These are phyloP conservation scores for Flagelloscypha sp. DNA, from an alignment of 768 basidiomycete species.

Conservation along the genomic window DNA sequence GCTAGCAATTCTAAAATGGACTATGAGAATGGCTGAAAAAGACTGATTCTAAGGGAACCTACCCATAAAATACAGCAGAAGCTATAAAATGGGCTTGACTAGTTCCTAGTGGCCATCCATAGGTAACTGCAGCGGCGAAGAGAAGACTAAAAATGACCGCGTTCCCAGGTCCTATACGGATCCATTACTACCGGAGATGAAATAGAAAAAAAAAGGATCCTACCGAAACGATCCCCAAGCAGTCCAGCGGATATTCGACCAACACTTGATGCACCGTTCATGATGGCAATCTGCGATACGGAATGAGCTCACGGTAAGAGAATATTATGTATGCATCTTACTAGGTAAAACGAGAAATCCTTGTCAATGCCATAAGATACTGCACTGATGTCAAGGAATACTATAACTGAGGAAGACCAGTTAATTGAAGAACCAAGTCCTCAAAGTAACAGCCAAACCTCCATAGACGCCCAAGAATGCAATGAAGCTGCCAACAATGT, in stretches of 20 bases:
- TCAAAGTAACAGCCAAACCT: slow-evolving; percentile 15
- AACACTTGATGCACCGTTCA: slow-evolving; percentile 36
- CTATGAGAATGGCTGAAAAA: slow-evolving; percentile 2
- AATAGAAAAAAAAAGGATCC: slow-evolving; percentile 1
- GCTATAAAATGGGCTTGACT: slow-evolving; percentile 22
- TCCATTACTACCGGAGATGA: not conserved
- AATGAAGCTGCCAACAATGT: slow-evolving; percentile 27
- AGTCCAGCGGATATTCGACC: slow-evolving; percentile 34
- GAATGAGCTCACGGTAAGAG: too few relatives aligned
- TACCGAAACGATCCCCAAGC: slow-evolving; percentile 31
- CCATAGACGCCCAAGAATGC: slow-evolving; percentile 44
- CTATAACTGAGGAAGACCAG: slow-evolving; percentile 4
- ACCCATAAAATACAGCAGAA: slow-evolving; percentile 39
- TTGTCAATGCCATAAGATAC: slow-evolving; percentile 36
- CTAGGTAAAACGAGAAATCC: slow-evolving; percentile 31
- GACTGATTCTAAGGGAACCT: slow-evolving; percentile 7
- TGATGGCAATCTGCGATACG: too few relatives aligned
- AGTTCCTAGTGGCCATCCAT: slow-evolving; percentile 39
- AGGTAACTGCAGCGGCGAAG: slow-evolving; percentile 33
- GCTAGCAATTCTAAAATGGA: slow-evolving; percentile 1
- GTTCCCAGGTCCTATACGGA: slow-evolving; percentile 35
- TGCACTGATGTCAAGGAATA: slow-evolving; percentile 39
- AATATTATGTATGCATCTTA: too few relatives aligned
- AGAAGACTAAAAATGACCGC: slow-evolving; percentile 34
- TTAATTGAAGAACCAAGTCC: slow-evolving; percentile 4